Evolutionary conservation across 306 rosid genomes (phyloP).

Genomic region (Sicyos edulis): DNA sequence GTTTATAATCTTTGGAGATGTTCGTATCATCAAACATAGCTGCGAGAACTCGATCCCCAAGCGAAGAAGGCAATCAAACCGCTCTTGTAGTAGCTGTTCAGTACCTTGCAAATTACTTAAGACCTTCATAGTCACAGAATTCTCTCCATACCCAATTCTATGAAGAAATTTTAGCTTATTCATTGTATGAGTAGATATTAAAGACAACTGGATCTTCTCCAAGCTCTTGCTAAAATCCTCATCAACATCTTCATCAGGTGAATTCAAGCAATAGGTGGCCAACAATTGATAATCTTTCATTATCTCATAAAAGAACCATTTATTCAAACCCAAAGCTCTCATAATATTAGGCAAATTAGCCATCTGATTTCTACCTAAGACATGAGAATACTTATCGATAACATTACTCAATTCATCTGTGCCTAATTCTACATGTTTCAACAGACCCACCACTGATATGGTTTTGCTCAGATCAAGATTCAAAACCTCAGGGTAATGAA

Average conservation of each 20-base stretch:
- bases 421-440: slow-evolving; percentile 51
- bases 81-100: slow-evolving; percentile 33
- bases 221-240: slow-evolving; percentile 32
- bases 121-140: slow-evolving; percentile 43
- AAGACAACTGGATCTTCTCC: slow-evolving; percentile 34
- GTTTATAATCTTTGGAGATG: slow-evolving; percentile 49
- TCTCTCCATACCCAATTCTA: slow-evolving; percentile 71
- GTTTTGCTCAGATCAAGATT: slow-evolving; percentile 39
- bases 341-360: slow-evolving; percentile 55
- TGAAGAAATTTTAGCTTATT: slow-evolving; percentile 59
- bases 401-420: slow-evolving; percentile 27
- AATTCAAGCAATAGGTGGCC: slow-evolving; percentile 29
- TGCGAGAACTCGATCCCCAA: slow-evolving; percentile 53
- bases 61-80: slow-evolving; percentile 55
- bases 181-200: slow-evolving; percentile 40
- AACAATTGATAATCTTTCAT: slow-evolving; percentile 45
- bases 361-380: slow-evolving; percentile 53
- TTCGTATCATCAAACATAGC: slow-evolving; percentile 41
- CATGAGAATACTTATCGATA: slow-evolving; percentile 35
- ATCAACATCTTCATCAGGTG: slow-evolving; percentile 36
- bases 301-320: slow-evolving; percentile 56
- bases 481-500: slow-evolving; percentile 43
- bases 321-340: slow-evolving; percentile 60
- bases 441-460: slow-evolving; percentile 46
- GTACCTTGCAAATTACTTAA: slow-evolving; percentile 48